Percentiles rank a stretch among this genome's conserved stretches.
These are phyloP conservation scores for Nyctanthes arbortristis DNA, from an alignment of 257 asterid genomes.

Conservation along the genomic window DNA sequence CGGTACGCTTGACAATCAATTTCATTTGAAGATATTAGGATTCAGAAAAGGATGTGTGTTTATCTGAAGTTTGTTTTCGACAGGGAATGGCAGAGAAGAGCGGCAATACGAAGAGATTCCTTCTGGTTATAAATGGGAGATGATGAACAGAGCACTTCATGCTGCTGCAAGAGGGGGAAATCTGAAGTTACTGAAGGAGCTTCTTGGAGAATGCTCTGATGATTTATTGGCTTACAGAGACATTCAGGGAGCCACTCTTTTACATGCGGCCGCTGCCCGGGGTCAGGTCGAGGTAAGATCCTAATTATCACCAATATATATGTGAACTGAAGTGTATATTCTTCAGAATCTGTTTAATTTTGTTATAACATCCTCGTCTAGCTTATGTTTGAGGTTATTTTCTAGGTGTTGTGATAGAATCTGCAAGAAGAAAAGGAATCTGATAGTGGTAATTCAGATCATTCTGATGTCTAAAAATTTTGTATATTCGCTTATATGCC, in stretches of 20 bases:
- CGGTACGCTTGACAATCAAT: neutral
- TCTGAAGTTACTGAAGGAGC: constrained; percentile 62
- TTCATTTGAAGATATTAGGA: too few species aligned
- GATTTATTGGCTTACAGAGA: constrained; percentile 67
- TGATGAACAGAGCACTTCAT: constrained; percentile 79
- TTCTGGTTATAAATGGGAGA: constrained; percentile 74
- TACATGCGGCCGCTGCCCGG: constrained; percentile 91
- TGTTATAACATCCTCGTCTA: neutral
- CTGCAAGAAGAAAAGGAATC: neutral
- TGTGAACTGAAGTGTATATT: neutral
- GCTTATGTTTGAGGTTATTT: too few species aligned
- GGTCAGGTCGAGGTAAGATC: constrained; percentile 78
- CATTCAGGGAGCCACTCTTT: constrained; percentile 64
- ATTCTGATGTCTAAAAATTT: neutral
- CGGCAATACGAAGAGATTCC: constrained; percentile 61
- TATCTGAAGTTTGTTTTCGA: neutral
- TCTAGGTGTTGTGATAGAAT: neutral
- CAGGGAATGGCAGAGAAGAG: constrained; percentile 31
- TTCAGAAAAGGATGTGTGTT: neutral
- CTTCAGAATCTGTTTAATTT: neutral
- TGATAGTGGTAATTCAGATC: neutral
- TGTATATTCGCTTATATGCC: neutral
- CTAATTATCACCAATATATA: neutral
- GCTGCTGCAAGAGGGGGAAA: constrained; percentile 97
- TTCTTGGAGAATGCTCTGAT: constrained; percentile 62